Conservation (phyloP, 2,329 filamentous ascomycete species). For the Stachybotrys chartarum region DNA sequence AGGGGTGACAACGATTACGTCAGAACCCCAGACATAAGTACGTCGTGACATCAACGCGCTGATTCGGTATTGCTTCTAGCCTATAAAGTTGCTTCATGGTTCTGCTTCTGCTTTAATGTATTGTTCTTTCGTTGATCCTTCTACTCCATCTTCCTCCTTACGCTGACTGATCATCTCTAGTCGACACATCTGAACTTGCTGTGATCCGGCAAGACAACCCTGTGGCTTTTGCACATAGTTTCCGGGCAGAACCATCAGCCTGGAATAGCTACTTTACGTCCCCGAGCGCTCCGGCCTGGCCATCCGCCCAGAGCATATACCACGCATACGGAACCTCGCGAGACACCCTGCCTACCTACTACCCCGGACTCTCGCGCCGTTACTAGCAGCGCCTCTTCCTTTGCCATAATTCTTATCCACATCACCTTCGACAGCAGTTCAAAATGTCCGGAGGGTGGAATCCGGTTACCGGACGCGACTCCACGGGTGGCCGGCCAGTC, state of each 20-base stretch:
- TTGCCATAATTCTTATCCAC: too few relatives aligned
- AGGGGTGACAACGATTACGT: neutral
- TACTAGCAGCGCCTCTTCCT: neutral
- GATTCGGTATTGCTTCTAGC: neutral
- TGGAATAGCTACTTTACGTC: neutral
- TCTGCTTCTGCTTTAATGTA: neutral
- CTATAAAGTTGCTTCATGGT: neutral
- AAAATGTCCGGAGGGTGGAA: conserved; percentile 33
- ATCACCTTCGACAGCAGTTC: neutral
- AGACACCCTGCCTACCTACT: neutral
- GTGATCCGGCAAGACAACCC: neutral
- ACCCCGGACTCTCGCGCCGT: neutral
- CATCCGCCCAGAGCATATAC: too few relatives aligned
- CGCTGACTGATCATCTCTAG: neutral
- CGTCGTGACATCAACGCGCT: neutral
- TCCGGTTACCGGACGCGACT: conserved; percentile 29
- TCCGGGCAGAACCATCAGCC: too few relatives aligned
- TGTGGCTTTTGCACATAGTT: neutral
- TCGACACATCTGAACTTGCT: neutral
- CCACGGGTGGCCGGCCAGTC: conserved; percentile 20
- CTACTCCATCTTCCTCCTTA: neutral
- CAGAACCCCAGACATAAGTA: neutral
- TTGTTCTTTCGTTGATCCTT: neutral
- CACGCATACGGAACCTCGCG: too few relatives aligned
- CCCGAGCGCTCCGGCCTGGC: too few relatives aligned